Conservation (phyloP, 177 flowering plant genomes). For the Vitis hybrid region DNA sequence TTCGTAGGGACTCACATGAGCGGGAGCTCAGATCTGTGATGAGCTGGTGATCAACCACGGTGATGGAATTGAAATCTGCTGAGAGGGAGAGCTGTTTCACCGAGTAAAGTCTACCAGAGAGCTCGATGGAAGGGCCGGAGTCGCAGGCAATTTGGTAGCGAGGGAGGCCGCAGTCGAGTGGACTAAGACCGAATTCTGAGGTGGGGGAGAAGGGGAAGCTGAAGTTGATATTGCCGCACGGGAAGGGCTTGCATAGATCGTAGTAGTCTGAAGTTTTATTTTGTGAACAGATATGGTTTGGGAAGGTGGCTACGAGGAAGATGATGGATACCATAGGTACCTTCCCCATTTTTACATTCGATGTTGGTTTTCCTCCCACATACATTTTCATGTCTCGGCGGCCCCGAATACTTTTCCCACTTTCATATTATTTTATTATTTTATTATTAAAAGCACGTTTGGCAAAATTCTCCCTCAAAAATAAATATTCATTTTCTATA, state of each 20-base stretch:
- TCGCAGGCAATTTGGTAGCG: constrained; percentile 15
- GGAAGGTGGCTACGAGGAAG: too few species aligned
- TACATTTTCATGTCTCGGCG: too few species aligned
- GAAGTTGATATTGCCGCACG: constrained; percentile 16
- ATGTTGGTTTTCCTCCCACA: too few species aligned
- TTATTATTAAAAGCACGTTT: too few species aligned
- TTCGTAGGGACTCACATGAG: constrained; percentile 5
- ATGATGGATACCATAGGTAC: too few species aligned
- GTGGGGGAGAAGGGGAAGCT: constrained; percentile 16
- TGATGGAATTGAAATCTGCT: neutral
- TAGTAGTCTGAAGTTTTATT: neutral
- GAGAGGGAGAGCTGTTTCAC: constrained; percentile 5
- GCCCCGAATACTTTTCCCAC: too few species aligned
- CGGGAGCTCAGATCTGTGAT: neutral
- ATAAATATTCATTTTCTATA: too few species aligned
- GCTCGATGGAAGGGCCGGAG: neutral
- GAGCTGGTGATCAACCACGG: constrained; percentile 7
- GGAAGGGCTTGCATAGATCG: constrained; percentile 7
- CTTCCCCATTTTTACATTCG: too few species aligned
- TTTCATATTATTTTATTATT: too few species aligned
- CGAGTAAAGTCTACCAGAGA: constrained; percentile 8
- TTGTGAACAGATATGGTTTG: neutral
- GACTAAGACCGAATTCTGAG: neutral
- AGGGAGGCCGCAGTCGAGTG: constrained; percentile 12
- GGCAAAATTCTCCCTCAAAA: too few species aligned